Base-by-base conservation (phyloP, 768 basidiomycete species). In the Agrocybe pediades region DNA sequence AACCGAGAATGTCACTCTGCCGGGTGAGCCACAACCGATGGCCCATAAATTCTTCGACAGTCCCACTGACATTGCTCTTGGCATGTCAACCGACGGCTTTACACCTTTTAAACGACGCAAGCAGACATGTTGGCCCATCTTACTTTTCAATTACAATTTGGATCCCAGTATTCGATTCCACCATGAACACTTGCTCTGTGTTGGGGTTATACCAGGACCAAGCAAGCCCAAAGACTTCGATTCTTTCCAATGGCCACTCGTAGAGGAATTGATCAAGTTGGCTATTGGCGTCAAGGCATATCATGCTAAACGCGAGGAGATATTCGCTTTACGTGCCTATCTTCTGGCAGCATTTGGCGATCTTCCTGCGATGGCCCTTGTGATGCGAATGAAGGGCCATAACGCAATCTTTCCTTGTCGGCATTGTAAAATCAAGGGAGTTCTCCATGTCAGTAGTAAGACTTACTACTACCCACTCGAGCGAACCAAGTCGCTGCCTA, bases 171-270 rank as follows among this genome's bases (percentile, higher is more conserved):
- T 71, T 4, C 65, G 70, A 2, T 73, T 69, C 26, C 73, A n/a
- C 69, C 21, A 46, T 70, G 9, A 49, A 68, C 5, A 48, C 78
- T 33, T 79, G 4, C 43, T 82, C 2, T 67, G 65, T 24, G 39
- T 78, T 8, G 74, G 76, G 11, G 63, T 79, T 42, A 76, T 82
- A 43, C 79, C 78, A 1, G 76, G 80, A 0, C 79, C 78, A 0
- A 69, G 71, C 16, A 72, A 73, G 33, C 75, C 79, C 0, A 62
- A 68, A n/a, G 74, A 80, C 52, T 25, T 71, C 1, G 70, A 71
- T 40, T 82, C 80, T 0, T 82, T 80, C 46, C 58, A 74, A 0
- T 70, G 59, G 42, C 80, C 78, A 0, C 46, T 76, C 3, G 56
- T 76, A 1, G 53, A 75, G n/a, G 78, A 82, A 51, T 54, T 72